A percentile compares a stretch with the other conserved stretches of the same genome.
phyloP scores from a whole-genome alignment of 2,329 filamentous ascomycete genomes.

The Pyrenochaeta sp. region DNA sequence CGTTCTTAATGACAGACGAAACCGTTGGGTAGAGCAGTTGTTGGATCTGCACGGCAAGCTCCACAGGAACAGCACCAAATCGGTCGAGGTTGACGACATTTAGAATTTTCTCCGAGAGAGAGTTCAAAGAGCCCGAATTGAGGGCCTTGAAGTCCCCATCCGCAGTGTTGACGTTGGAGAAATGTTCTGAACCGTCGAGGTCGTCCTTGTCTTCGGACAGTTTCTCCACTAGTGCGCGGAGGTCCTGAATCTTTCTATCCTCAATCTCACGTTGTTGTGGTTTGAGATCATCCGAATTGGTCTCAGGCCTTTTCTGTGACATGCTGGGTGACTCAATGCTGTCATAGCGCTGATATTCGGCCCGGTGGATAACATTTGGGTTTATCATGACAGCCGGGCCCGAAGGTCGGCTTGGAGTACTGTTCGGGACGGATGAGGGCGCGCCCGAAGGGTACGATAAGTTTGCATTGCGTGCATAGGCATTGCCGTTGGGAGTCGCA shows the following conservation, averaged over 20 bases:
- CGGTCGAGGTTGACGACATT: constrained; percentile 74
- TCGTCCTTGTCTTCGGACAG: constrained; percentile 81
- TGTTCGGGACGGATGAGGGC: constrained; percentile 18
- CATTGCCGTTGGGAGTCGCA: constrained; percentile 15
- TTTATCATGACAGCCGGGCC: constrained; percentile 60
- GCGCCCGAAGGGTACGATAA: constrained; percentile 21
- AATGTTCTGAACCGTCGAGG: constrained; percentile 65
- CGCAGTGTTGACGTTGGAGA: constrained; percentile 59
- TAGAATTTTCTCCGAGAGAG: constrained; percentile 75
- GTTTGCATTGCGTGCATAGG: constrained; percentile 21
- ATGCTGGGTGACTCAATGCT: constrained; percentile 41
- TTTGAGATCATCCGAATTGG: constrained; percentile 62
- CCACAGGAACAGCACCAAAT: constrained; percentile 74
- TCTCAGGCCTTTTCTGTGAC: constrained; percentile 61
- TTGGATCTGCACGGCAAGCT: constrained; percentile 77
- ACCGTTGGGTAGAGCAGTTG: constrained; percentile 80
- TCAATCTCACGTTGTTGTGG: constrained; percentile 84
- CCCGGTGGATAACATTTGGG: constrained; percentile 49
- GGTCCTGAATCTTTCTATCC: constrained; percentile 73
- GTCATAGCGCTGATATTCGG: constrained; percentile 51
- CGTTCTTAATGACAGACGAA: constrained; percentile 69
- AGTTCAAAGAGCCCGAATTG: constrained; percentile 70
- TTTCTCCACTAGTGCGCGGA: constrained; percentile 73
- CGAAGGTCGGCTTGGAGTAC: constrained; percentile 23
- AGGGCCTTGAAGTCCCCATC: constrained; percentile 72